Evolutionary conservation across 495 filamentous ascomycete species (phyloP).

Genomic region (Aspergillus steynii): DNA sequence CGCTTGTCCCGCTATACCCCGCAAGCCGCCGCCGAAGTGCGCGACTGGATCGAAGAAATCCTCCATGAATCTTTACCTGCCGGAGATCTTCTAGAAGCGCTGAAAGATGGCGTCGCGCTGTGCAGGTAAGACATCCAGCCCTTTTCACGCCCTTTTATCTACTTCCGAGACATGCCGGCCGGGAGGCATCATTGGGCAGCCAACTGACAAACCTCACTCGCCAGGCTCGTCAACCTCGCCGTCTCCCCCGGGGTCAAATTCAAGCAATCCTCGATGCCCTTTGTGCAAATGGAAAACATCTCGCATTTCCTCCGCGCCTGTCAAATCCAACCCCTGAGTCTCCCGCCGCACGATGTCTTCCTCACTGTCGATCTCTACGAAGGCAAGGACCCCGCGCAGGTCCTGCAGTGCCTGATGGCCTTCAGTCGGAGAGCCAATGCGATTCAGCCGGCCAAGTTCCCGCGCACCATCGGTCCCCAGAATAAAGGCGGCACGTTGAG

Average conservation of each 20-base stretch:
- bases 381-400: slow-evolving; percentile 93
- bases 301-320: slow-evolving; percentile 91
- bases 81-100: slow-evolving; percentile 75
- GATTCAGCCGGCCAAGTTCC: slow-evolving; percentile 73
- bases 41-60: slow-evolving; percentile 82
- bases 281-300: slow-evolving; percentile 99
- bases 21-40: slow-evolving; percentile 82
- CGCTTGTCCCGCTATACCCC: slow-evolving; percentile 94
- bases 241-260: slow-evolving; percentile 74
- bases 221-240: slow-evolving; percentile 80
- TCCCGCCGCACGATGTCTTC: slow-evolving; percentile 93
- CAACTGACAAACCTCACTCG: slow-evolving; percentile 7
- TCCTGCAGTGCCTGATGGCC: slow-evolving; percentile 86
- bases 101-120: slow-evolving; percentile 87
- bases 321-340: slow-evolving; percentile 76
- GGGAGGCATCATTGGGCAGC: background rate
- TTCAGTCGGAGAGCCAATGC: slow-evolving; percentile 86
- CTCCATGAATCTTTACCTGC: slow-evolving; percentile 70
- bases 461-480: slow-evolving; percentile 66
- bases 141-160: background rate
- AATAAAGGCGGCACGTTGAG: slow-evolving; percentile 61
- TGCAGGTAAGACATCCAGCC: slow-evolving; percentile 69
- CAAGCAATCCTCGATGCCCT: slow-evolving; percentile 89
- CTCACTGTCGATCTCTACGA: slow-evolving; percentile 98
- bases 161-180: background rate